Evolutionary conservation across 2,329 filamentous ascomycete genomes (phyloP).

Genomic region (Trichophaea hybrida): DNA sequence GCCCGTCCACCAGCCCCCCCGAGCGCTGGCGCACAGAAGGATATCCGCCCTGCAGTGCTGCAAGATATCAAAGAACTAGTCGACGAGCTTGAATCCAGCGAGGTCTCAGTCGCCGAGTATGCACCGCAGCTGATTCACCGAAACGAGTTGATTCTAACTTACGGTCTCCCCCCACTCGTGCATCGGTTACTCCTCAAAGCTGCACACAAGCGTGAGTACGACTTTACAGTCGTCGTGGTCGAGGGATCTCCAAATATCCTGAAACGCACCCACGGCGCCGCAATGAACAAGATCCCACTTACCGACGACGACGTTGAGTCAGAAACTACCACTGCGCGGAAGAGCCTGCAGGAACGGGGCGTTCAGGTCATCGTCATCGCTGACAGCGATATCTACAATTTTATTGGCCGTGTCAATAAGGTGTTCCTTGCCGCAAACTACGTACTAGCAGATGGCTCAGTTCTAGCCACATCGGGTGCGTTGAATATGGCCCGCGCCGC

Average conservation of each 20-base stretch:
- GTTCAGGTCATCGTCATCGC: constrained; percentile 72
- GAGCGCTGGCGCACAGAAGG: constrained; percentile 27
- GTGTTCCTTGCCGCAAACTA: constrained; percentile 80
- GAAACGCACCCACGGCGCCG: constrained; percentile 45
- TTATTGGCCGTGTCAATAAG: constrained; percentile 92
- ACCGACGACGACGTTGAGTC: constrained; percentile 43
- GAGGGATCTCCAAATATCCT: constrained; percentile 59
- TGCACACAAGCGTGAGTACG: constrained; percentile 59
- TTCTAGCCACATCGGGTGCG: constrained; percentile 73
- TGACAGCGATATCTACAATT: constrained; percentile 73
- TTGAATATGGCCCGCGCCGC: constrained; percentile 73
- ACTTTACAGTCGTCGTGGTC: constrained; percentile 74
- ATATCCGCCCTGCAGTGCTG: constrained; percentile 78
- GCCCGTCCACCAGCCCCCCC: neutral
- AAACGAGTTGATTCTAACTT: constrained; percentile 80
- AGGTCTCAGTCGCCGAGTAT: constrained; percentile 80
- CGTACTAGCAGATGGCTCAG: constrained; percentile 74
- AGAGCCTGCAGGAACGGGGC: constrained; percentile 37
- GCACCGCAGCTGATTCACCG: constrained; percentile 86
- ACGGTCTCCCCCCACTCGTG: constrained; percentile 72
- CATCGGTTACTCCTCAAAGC: constrained; percentile 81
- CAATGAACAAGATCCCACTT: constrained; percentile 39
- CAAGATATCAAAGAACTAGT: constrained; percentile 91
- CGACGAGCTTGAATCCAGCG: constrained; percentile 83
- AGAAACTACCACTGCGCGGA: constrained; percentile 60